A percentile compares a stretch with the other conserved stretches of the same genome.
Conservation (phyloP, 306 rosid species). For the Rosa persica region DNA sequence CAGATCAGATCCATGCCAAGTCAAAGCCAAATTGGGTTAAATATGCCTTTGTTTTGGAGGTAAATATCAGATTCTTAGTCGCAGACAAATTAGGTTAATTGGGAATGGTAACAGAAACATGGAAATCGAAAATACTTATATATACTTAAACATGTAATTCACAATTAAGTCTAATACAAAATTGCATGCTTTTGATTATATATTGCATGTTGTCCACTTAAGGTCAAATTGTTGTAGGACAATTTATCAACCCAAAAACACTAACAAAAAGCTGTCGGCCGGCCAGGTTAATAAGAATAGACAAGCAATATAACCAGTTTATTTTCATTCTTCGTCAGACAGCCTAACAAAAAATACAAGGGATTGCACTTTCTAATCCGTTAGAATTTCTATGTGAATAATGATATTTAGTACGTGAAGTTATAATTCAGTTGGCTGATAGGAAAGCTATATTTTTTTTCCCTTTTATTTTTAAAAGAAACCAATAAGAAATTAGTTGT, state of each 20-base stretch:
- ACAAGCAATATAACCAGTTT: background rate
- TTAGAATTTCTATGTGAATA: too few relatives aligned
- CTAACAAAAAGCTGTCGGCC: slow-evolving; percentile 15
- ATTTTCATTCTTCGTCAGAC: background rate
- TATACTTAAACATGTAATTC: background rate
- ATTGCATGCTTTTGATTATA: background rate
- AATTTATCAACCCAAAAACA: background rate
- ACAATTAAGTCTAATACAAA: background rate
- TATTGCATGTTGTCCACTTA: slow-evolving; percentile 11
- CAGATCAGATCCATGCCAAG: background rate
- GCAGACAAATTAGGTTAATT: background rate
- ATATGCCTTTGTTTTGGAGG: slow-evolving; percentile 6
- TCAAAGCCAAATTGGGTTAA: background rate
- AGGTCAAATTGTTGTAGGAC: slow-evolving; percentile 28
- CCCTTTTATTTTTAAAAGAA: too few relatives aligned
- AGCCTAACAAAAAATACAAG: background rate
- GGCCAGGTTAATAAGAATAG: slow-evolving; percentile 17
- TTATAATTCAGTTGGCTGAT: too few relatives aligned
- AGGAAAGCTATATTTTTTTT: too few relatives aligned
- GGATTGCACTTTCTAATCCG: too few relatives aligned
- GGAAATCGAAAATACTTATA: background rate
- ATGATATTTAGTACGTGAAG: too few relatives aligned
- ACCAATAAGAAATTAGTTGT: too few relatives aligned
- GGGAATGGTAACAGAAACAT: background rate
- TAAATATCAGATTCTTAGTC: too few relatives aligned